Evolutionary conservation across 2,329 filamentous ascomycete genomes (phyloP).

Genomic region (Aureobasidium sp.): DNA sequence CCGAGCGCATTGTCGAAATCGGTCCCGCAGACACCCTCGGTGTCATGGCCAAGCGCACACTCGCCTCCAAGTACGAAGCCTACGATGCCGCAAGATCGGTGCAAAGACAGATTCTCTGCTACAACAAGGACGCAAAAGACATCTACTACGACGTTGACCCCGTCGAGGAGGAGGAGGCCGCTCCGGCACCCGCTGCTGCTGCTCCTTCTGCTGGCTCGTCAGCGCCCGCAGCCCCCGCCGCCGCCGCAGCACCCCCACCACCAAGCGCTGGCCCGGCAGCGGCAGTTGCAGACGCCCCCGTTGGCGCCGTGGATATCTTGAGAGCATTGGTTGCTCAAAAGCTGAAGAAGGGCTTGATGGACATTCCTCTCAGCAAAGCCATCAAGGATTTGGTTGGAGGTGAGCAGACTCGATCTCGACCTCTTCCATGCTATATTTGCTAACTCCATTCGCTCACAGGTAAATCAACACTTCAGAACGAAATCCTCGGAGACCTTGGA

Average conservation of each 20-base stretch:
- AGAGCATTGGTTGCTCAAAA: conserved; percentile 89
- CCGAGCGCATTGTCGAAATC: conserved; percentile 95
- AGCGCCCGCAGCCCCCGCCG: conserved; percentile 45
- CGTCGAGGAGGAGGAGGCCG: conserved; percentile 69
- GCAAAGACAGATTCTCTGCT: conserved; percentile 95
- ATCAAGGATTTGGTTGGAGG: conserved; percentile 98
- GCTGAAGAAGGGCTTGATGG: conserved; percentile 83
- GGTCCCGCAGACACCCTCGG: conserved; percentile 94
- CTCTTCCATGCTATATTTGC: not conserved
- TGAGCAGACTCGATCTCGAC: conserved; percentile 39
- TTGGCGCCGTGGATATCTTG: conserved; percentile 82
- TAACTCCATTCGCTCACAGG: conserved; percentile 42
- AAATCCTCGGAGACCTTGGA: conserved; percentile 92
- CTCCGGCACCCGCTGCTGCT: conserved; percentile 41
- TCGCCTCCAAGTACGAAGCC: conserved; percentile 96
- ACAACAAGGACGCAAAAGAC: conserved; percentile 98
- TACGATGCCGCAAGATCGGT: conserved; percentile 96
- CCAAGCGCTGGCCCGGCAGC: conserved; percentile 75
- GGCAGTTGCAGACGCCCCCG: conserved; percentile 74
- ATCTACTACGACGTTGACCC: conserved; percentile 99
- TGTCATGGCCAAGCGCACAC: conserved; percentile 92
- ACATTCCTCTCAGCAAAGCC: conserved; percentile 88
- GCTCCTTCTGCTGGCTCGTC: conserved; percentile 38
- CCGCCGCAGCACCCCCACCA: conserved; percentile 50
- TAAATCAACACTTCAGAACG: conserved; percentile 97